Base-by-base conservation (phyloP, 306 rosid genomes). In the Crotalaria pallida region DNA sequence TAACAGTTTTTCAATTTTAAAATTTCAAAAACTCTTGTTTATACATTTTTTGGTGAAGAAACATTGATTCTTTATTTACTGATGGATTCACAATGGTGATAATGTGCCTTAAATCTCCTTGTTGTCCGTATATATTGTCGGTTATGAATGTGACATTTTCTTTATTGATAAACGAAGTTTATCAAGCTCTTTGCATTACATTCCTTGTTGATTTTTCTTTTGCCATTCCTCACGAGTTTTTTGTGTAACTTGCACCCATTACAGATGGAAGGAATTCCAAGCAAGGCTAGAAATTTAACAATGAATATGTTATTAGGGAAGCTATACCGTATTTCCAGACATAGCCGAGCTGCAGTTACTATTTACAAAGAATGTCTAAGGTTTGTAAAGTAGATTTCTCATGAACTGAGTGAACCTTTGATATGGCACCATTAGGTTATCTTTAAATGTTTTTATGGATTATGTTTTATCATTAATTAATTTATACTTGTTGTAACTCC, bases 321-420 rank as follows among this genome's bases (percentile, higher is more conserved):
- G 78, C 92, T 95, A 59, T 89, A 89, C 69, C 85, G 97, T 76
- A 80, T 78, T 69, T 84, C 89, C 71, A 89, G 89, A 80, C 96
- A 95, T 83, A 87, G 83, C 31, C 96, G 97, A 77, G 88, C 91
- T 56, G 99, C 97, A 53, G 78, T 86, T 80, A 61, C 91, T 76
- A 87, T 88, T 83, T 95, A 88, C 88, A 95, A 95, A 85, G 99
- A 95, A 74, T 91, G 99, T 78, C 77, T 95, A 65, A 91, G 99
- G 99, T 95, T 77, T 59, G 88, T 66, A 23, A 81, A 36, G 21
- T 33, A 27, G 41, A 44, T 64, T 61, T 65, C 58, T 58, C 64
- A 36, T 31, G 33, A 36, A 55, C 44, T 43, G 22, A 11, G 48
- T 80, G 70, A 58, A 16, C 52, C 68, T 69, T 33, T 60, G 58